Evolutionary conservation across 1,284 basidiomycete species (phyloP), one percentile per base, ranked within the genome.

Genomic region (Trichosporon ovoides): DNA sequence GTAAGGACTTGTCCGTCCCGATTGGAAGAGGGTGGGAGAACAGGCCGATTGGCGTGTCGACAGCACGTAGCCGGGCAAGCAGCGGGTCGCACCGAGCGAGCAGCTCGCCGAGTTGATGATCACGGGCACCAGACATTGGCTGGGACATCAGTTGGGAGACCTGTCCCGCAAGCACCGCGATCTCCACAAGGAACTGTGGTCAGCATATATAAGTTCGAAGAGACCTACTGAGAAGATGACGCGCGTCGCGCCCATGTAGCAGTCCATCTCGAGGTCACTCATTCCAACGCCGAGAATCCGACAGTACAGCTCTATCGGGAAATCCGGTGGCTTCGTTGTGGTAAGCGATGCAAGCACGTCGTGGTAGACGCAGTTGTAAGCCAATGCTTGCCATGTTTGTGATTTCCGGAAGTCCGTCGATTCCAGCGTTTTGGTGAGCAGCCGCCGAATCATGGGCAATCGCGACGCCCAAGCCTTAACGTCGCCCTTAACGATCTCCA

Each of bases 281-380:
- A 31, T 48, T 7, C 57, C 62, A 3, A 60, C 58, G 9, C 36
- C 22, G 16, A 71, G 65, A 11, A 71, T 67, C 4, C 57, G 58
- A 19, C 58, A 58, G 50, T 71, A 71, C 20, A 68, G 59, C 14
- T 63, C 62, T 20, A 66, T 38, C 9, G 68, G 68, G 36, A 69
- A 65, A 9, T 64, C 55, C 5, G 68, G 68, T 2, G 63, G 55
- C 7, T 56, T 38, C 3, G 66, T 63, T 1, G 60, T 64, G 7
- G 66, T 63, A 5, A 64, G 52, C 7, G 57, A 58, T 12, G 62
- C 61, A 11, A 64, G 56, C 31, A 71, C 57, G 36, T 69, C 68
- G 52, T 71, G 69, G 34, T 71, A 71, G 11, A 62, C 66, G 20
- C 62, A 65, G 53, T 71, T 71, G 48, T 62, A 59, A 0, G 64